Conservation (phyloP, 2,329 filamentous ascomycete genomes). For the Hymenoscyphus salicellus region DNA sequence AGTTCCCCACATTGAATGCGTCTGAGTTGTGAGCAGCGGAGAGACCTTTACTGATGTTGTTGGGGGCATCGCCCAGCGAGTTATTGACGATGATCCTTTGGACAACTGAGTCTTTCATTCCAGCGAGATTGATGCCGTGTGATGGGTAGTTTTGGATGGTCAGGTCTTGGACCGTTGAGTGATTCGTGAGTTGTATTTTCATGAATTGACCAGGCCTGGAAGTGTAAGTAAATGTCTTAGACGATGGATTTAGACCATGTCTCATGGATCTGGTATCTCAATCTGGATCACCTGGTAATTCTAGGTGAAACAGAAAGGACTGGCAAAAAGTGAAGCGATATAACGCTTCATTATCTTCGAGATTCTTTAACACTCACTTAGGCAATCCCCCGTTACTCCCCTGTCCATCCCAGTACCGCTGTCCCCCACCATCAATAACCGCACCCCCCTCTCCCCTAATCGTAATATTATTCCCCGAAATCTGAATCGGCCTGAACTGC, state of each 20-base stretch:
- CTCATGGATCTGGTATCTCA: neutral
- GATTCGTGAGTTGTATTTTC: conserved; percentile 40
- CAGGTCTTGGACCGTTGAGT: conserved; percentile 39
- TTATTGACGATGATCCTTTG: conserved; percentile 41
- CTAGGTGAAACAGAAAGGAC: neutral
- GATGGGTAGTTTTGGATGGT: conserved; percentile 43
- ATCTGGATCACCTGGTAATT: neutral
- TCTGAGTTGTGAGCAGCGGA: conserved; percentile 40
- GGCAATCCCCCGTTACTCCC: conserved; percentile 45
- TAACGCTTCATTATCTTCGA: too few relatives aligned
- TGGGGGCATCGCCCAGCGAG: conserved; percentile 38
- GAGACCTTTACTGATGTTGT: conserved; percentile 35
- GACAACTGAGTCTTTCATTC: conserved; percentile 33
- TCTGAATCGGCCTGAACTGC: conserved; percentile 40
- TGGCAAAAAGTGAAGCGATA: too few relatives aligned
- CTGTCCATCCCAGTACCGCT: conserved; percentile 44
- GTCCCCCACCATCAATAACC: conserved; percentile 41
- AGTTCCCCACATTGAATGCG: conserved; percentile 38
- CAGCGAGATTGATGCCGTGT: conserved; percentile 40
- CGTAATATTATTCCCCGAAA: conserved; percentile 41
- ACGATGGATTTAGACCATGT: neutral
- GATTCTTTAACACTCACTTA: conserved; percentile 12
- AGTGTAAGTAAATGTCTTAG: conserved; percentile 11
- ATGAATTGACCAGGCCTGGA: conserved; percentile 42
- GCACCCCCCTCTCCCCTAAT: conserved; percentile 39